These are phyloP conservation scores for Kuraishia borneana DNA, from an alignment of 805 yeast genomes.

Conservation along the genomic window DNA sequence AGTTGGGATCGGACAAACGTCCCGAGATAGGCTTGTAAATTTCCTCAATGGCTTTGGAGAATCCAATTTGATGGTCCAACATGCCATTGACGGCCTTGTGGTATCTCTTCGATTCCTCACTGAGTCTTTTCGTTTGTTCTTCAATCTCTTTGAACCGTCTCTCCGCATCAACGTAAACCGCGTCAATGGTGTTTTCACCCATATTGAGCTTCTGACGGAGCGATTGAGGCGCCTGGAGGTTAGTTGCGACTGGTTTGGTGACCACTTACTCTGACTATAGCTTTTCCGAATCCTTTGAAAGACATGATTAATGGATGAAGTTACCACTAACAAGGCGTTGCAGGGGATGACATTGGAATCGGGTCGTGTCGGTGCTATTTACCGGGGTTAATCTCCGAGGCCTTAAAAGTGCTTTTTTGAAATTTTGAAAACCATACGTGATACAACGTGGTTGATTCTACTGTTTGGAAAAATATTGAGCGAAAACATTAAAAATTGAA, in stretches of 20 bases:
- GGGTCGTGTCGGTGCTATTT: too few species aligned
- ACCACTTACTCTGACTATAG: conserved; percentile 43
- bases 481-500: too few species aligned
- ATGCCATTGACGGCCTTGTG: conserved; percentile 87
- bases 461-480: too few species aligned
- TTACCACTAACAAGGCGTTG: too few species aligned
- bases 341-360: too few species aligned
- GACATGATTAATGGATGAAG: conserved; percentile 38
- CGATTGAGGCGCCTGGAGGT: conserved; percentile 66
- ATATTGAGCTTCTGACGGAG: conserved; percentile 85
- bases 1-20: conserved; percentile 78
- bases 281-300: conserved; percentile 78
- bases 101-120: conserved; percentile 84
- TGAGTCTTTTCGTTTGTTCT: conserved; percentile 75
- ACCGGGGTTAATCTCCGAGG: too few species aligned
- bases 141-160: conserved; percentile 92
- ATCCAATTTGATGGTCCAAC: conserved; percentile 88
- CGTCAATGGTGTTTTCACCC: conserved; percentile 69
- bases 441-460: too few species aligned
- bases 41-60: conserved; percentile 91
- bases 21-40: conserved; percentile 95
- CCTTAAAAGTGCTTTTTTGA: too few species aligned
- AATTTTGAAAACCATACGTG: too few species aligned
- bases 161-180: conserved; percentile 92
- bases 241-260: background rate